Base-by-base conservation (phyloP, 169 alveolate genomes). In the Cryptosporidium sp. region DNA sequence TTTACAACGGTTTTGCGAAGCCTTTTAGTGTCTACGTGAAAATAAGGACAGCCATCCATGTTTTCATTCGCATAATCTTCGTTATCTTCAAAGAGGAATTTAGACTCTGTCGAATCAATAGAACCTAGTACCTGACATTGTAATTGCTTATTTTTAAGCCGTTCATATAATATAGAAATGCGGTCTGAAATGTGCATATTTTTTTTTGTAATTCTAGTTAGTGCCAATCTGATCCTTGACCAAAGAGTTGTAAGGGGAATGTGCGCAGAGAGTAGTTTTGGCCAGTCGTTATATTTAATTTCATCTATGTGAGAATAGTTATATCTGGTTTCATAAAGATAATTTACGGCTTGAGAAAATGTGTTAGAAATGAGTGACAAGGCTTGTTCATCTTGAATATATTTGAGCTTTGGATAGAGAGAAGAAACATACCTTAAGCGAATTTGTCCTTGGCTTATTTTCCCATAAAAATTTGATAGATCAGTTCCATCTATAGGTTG, bases 181-280 rank as follows among this genome's bases (percentile, higher is more conserved):
- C 89, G 62, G n/a, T 80, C 89, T 4, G 58, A 18, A 12, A 80
- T 80, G 56, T 60, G 89, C 65, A 62, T 23, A 33, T 31, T 31
- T 39, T 80, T 80, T n/a, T 62, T 45, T 16, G 89, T 80, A 33
- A 65, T 18, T 62, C 89, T 60, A 35, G 53, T 48, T 45, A 80
- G 21, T 39, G 80, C 75, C 68, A 80, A 60, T 42, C 89, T 60
- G 2, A 80, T 80, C 35, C 89, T 80, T 62, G 89, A 80, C 89
- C 89, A 80, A 6, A 80, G 67, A n/a, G 73, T 80, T 18, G 89
- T 80, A 18, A 80, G 52, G 14, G 89, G 89, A 62, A 80, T 44
- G 44, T 80, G 65, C 9, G 37, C 69, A 0, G 89, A 65, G 2
- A 80, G 26, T 4, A 80, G 37, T 31, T 80, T 80, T 8, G 73